Percentiles rank a stretch among this genome's conserved stretches.
phyloP scores from a whole-genome alignment of 768 basidiomycete genomes.

The Leccinum obscurum region DNA sequence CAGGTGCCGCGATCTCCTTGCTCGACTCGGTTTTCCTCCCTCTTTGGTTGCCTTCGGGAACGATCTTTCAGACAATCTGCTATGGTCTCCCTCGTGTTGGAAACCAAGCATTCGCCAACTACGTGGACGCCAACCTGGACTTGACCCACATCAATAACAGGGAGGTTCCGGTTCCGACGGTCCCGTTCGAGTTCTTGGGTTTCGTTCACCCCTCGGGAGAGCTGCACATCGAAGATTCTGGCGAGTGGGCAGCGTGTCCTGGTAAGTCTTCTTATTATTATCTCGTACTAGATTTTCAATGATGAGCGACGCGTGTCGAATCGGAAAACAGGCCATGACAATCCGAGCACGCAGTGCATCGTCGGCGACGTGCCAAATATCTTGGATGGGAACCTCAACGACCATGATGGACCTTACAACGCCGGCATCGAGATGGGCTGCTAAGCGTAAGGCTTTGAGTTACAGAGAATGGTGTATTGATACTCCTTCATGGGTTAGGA shows the following conservation, averaged over 20 bases:
- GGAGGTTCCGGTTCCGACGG: slow-evolving; percentile 40
- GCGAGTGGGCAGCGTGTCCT: slow-evolving; percentile 55
- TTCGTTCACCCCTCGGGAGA: slow-evolving; percentile 44
- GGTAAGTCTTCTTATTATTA: slow-evolving; percentile 29
- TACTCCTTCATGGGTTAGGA: no score
- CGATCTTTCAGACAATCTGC: slow-evolving; percentile 10
- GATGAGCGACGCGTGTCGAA: background rate
- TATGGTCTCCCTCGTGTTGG: slow-evolving; percentile 18
- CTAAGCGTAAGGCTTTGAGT: background rate
- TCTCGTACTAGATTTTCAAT: background rate
- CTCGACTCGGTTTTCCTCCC: background rate
- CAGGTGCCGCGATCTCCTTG: slow-evolving; percentile 39
- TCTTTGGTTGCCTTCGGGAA: background rate
- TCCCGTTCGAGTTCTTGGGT: slow-evolving; percentile 37
- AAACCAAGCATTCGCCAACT: background rate
- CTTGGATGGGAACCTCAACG: slow-evolving; percentile 37
- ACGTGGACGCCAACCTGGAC: slow-evolving; percentile 35
- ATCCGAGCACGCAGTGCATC: slow-evolving; percentile 4
- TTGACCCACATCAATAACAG: slow-evolving; percentile 59
- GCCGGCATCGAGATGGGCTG: slow-evolving; percentile 27
- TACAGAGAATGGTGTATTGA: no score
- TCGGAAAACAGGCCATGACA: no score
- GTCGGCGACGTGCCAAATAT: slow-evolving; percentile 39
- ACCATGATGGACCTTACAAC: slow-evolving; percentile 49
- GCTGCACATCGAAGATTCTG: slow-evolving; percentile 45